phyloP scores from a whole-genome alignment of 495 filamentous ascomycete species.

The Oidiodendron maius region DNA sequence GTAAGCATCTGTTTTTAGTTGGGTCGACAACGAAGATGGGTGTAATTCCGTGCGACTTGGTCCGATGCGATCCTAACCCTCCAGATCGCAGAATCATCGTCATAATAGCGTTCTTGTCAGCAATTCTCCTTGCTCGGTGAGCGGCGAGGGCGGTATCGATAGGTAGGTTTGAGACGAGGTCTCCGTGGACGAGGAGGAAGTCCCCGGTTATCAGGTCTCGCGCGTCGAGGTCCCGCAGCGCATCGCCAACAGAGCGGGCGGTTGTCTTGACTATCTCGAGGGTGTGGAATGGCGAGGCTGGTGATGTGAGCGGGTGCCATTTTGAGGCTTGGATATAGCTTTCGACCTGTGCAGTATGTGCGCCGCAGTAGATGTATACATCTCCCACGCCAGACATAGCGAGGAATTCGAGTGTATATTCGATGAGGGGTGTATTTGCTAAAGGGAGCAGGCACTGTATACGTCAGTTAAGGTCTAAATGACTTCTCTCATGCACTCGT shows the following conservation, averaged over 20 bases:
- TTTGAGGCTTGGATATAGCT: constrained; percentile 58
- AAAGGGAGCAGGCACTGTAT: constrained; percentile 84
- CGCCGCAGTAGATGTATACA: constrained; percentile 84
- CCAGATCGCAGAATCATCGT: constrained; percentile 86
- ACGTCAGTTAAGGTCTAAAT: constrained; percentile 1
- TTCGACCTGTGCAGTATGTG: constrained; percentile 86
- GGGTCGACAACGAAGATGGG: constrained; percentile 87
- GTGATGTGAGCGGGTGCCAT: constrained; percentile 21
- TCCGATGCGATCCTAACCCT: constrained; percentile 60
- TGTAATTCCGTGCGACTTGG: constrained; percentile 63
- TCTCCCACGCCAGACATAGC: constrained; percentile 90
- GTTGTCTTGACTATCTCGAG: constrained; percentile 82
- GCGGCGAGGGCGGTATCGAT: constrained; percentile 72
- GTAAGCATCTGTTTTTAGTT: constrained; percentile 71
- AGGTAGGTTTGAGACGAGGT: constrained; percentile 86
- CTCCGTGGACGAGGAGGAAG: constrained; percentile 88
- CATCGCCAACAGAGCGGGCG: constrained; percentile 80
- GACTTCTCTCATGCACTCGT: background rate
- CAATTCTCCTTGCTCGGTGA: constrained; percentile 74
- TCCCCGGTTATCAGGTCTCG: constrained; percentile 82
- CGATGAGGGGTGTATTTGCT: constrained; percentile 89
- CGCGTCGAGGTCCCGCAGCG: constrained; percentile 88
- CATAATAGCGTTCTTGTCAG: constrained; percentile 96
- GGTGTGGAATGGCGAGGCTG: constrained; percentile 75
- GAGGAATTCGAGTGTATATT: constrained; percentile 96